phyloP scores from a whole-genome alignment of 805 yeast genomes.

The Metschnikowia hibisci region DNA sequence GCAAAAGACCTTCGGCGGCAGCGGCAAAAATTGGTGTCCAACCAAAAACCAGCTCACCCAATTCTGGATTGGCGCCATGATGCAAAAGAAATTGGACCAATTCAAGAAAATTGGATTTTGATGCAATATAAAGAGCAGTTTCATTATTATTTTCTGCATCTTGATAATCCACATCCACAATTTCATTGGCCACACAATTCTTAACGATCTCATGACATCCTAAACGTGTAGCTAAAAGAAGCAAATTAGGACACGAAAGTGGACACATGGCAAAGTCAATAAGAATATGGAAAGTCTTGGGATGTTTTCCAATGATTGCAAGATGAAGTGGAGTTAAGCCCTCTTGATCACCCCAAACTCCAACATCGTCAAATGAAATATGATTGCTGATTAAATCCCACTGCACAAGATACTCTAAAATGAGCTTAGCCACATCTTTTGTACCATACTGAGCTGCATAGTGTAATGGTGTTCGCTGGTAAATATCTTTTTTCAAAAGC shows the following conservation, averaged over 20 bases:
- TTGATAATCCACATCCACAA: slow-evolving; percentile 60
- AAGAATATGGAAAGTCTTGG: slow-evolving; percentile 62
- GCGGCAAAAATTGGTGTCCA: slow-evolving; percentile 95
- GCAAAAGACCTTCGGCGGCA: slow-evolving; percentile 74
- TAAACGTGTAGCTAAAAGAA: slow-evolving; percentile 66
- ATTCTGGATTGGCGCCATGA: slow-evolving; percentile 66
- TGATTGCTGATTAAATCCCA: slow-evolving; percentile 57
- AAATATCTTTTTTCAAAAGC: slow-evolving; percentile 66
- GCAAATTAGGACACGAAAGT: slow-evolving; percentile 50
- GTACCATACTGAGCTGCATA: slow-evolving; percentile 87
- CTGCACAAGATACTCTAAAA: slow-evolving; percentile 51
- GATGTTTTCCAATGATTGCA: slow-evolving; percentile 80
- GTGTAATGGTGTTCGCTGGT: slow-evolving; percentile 81
- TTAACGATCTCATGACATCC: slow-evolving; percentile 55
- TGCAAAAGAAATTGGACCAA: slow-evolving; percentile 54
- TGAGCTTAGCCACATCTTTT: slow-evolving; percentile 52
- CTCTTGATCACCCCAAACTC: slow-evolving; percentile 75
- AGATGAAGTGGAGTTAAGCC: slow-evolving; percentile 76
- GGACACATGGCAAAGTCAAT: slow-evolving; percentile 39
- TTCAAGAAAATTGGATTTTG: slow-evolving; percentile 54
- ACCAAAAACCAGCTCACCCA: slow-evolving; percentile 74
- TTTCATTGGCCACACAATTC: slow-evolving; percentile 50
- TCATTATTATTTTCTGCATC: slow-evolving; percentile 59
- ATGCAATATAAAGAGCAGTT: slow-evolving; percentile 78
- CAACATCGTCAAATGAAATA: slow-evolving; percentile 51